These are phyloP conservation scores for Theileria parva DNA, from an alignment of 169 alveolate genomes.

Conservation along the genomic window DNA sequence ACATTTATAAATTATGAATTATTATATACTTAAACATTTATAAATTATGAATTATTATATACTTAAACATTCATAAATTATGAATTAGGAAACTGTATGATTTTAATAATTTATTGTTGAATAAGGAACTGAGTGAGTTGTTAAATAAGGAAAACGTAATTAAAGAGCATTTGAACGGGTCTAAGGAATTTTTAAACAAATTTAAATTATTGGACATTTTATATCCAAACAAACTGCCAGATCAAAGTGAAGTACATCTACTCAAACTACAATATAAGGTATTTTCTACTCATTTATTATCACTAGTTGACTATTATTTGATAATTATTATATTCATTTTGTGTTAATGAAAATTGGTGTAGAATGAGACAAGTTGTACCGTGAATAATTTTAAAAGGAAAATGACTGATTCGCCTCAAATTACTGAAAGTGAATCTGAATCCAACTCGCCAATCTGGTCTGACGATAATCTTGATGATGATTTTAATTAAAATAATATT, in stretches of 20 bases:
- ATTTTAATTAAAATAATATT: background rate
- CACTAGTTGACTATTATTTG: too few relatives aligned
- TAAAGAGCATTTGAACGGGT: background rate
- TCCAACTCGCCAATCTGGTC: slow-evolving; percentile 64
- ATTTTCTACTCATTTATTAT: background rate
- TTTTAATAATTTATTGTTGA: slow-evolving; percentile 48
- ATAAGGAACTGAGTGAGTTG: slow-evolving; percentile 31
- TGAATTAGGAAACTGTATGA: slow-evolving; percentile 39
- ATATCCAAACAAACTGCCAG: slow-evolving; percentile 12
- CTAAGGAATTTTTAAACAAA: slow-evolving; percentile 5
- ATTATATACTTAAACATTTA: background rate
- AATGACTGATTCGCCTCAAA: slow-evolving; percentile 26
- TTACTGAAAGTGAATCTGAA: slow-evolving; percentile 14
- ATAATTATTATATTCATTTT: background rate
- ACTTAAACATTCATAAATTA: background rate
- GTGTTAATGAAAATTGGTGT: background rate
- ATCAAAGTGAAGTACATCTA: slow-evolving; percentile 5
- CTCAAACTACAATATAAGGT: slow-evolving; percentile 13
- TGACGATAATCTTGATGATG: slow-evolving; percentile 38
- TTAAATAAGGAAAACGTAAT: slow-evolving; percentile 1
- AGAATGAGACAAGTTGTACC: slow-evolving; percentile 6
- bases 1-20: background rate
- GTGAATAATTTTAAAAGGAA: slow-evolving; percentile 6
- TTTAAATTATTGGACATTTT: slow-evolving; percentile 16
- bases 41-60: background rate